Conservation (phyloP, 768 basidiomycete genomes). For the Russula olivacea region DNA sequence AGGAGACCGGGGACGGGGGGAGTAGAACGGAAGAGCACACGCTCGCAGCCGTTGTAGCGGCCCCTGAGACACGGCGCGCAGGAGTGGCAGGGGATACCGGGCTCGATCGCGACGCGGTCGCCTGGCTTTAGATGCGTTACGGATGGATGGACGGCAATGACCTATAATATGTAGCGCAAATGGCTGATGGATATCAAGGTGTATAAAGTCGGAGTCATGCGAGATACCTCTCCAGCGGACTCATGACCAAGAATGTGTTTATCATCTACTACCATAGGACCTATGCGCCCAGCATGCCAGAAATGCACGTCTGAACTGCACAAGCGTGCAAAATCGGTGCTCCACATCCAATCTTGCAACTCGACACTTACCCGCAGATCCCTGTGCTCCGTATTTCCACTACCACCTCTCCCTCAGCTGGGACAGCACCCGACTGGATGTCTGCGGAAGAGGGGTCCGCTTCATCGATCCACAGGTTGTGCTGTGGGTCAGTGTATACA, state of each 20-base stretch:
- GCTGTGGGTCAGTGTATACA: constrained; percentile 24
- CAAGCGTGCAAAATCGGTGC: not conserved
- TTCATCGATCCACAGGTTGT: constrained; percentile 28
- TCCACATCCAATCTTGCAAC: not conserved
- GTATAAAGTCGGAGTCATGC: not conserved
- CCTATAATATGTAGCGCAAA: not conserved
- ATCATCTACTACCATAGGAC: constrained; percentile 64
- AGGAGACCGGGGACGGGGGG: constrained; percentile 44
- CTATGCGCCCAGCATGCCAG: constrained; percentile 64
- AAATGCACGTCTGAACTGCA: constrained; percentile 66
- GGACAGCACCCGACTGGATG: constrained; percentile 11
- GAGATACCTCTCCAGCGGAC: constrained; percentile 54
- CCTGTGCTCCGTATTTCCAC: constrained; percentile 63
- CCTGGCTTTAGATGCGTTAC: constrained; percentile 33
- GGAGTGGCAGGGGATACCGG: constrained; percentile 61
- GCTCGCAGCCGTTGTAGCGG: constrained; percentile 54
- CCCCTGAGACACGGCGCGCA: constrained; percentile 61
- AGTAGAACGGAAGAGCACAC: constrained; percentile 61
- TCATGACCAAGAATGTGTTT: constrained; percentile 51
- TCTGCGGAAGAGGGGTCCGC: constrained; percentile 28
- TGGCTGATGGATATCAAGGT: not conserved
- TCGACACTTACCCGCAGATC: constrained; percentile 52
- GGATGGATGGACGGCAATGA: constrained; percentile 13
- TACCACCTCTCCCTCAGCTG: constrained; percentile 49
- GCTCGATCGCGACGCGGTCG: constrained; percentile 64